Evolutionary conservation across 1,284 basidiomycete species (phyloP), one percentile per base, ranked within the genome.

Genomic region (Wallemia ichthyophaga): DNA sequence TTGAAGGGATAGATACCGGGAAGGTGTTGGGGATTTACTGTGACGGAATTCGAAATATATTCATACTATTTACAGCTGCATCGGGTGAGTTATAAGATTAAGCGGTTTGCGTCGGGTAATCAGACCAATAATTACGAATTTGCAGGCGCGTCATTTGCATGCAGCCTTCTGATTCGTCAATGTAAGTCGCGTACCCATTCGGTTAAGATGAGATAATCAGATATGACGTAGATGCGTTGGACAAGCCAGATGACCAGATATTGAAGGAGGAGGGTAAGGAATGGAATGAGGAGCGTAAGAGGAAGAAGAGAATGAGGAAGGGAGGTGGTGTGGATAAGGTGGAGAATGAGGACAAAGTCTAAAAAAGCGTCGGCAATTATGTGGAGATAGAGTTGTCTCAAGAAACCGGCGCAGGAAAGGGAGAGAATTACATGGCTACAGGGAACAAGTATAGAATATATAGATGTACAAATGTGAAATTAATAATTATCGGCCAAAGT

Each of bases 1-100:
- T 72, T 25, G 24, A 25, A 13, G 71, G 71, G 1, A 63, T 80
- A 19, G 68, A 74, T 0, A 21, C 66, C 0, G 63, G 65, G 1
- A 63, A 68, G 27, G 73, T 80, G 37, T 69, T 82, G 25, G 64
- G 68, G 1, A 79, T 77, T 0, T 82, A 80, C 65, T 75, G 71
- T 25, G 64, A 65, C 15, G 81, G 78, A 0, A 80, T 82, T 67
- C 67, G 72, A 33, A 66, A 69, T 2, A 69, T 82, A 5, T 82
- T 82, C 67, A 69, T 77, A 27, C 64, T 79, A 58, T 78, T 78
- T 60, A 75, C 77, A 1, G 66, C 66, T 28, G 64, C 76, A 37
- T 69, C 74, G 17, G 71, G 71, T 0, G 61, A 13, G 37, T 48
- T 11, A 17, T 21, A 31, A 31, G 28, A 31, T 31, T 31, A 31